Percentiles rank a stretch among this genome's conserved stretches.
Conservation (phyloP, 768 basidiomycete genomes). For the Macrolepiota fuliginosa region DNA sequence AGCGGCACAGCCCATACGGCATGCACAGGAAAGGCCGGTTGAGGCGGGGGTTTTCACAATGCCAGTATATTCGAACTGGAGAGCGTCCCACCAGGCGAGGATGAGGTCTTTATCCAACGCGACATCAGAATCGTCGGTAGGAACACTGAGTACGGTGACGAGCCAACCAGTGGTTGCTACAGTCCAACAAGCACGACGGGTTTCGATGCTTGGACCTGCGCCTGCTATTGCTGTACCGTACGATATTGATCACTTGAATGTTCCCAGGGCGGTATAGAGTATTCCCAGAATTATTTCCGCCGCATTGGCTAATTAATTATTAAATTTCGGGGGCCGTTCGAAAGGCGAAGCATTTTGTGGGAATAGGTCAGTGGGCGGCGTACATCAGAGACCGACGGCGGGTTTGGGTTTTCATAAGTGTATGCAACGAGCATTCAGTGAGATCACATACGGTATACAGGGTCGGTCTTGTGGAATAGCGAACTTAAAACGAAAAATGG, state of each 20-base stretch:
- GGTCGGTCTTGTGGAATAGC: too few species aligned
- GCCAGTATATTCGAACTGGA: not conserved
- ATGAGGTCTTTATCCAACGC: not conserved
- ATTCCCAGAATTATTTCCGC: not conserved
- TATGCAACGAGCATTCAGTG: not conserved
- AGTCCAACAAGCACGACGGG: conserved; percentile 1
- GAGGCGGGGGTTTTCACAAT: not conserved
- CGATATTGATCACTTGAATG: not conserved
- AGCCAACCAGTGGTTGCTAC: not conserved
- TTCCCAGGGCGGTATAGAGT: not conserved
- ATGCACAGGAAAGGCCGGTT: not conserved
- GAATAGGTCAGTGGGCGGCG: not conserved
- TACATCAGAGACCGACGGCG: not conserved
- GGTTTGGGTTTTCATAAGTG: not conserved
- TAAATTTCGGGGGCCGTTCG: not conserved
- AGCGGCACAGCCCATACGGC: not conserved
- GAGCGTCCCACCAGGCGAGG: not conserved
- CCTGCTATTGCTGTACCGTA: not conserved
- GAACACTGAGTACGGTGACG: not conserved
- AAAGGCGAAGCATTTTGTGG: not conserved
- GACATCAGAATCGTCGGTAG: not conserved
- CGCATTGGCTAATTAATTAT: not conserved
- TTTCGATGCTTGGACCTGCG: conserved; percentile 1
- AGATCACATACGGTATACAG: not conserved
- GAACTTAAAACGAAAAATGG: not conserved